Conservation (phyloP, 768 basidiomycete species). For the Galerina sulciceps region DNA sequence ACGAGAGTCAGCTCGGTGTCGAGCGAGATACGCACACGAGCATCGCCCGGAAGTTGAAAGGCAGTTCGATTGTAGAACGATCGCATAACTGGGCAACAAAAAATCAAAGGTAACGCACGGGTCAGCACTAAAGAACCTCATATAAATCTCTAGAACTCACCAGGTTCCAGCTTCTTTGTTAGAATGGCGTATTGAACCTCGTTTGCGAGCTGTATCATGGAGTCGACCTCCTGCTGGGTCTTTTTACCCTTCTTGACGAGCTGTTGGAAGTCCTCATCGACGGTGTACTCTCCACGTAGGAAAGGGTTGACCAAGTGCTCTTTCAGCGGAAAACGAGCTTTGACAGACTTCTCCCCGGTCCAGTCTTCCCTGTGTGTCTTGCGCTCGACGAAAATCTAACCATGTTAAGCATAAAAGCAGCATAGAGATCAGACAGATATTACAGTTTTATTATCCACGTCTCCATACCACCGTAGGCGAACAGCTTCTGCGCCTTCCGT, state of each 20-base stretch:
- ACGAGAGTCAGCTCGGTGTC: constrained; percentile 96
- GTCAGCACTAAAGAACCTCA: not conserved
- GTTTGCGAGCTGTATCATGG: constrained; percentile 95
- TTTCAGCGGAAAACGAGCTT: constrained; percentile 94
- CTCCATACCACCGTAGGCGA: constrained; percentile 97
- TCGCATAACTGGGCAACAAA: constrained; percentile 70
- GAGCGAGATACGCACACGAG: constrained; percentile 97
- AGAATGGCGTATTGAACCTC: constrained; percentile 94
- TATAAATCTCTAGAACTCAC: constrained; percentile 37
- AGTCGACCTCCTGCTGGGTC: constrained; percentile 86
- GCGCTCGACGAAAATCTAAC: constrained; percentile 83
- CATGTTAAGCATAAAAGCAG: not conserved
- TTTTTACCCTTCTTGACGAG: constrained; percentile 91
- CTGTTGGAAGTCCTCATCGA: constrained; percentile 91
- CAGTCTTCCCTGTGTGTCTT: constrained; percentile 97
- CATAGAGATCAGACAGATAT: not conserved
- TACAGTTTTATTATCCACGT: constrained; percentile 79
- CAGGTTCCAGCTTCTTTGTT: constrained; percentile 80
- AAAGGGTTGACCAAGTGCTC: constrained; percentile 93
- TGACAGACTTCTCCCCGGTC: constrained; percentile 99
- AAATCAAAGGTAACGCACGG: not conserved
- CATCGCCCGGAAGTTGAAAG: constrained; percentile 98
- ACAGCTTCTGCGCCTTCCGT: constrained; percentile 98
- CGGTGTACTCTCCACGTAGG: constrained; percentile 86
- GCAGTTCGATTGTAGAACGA: constrained; percentile 99